These are phyloP conservation scores for Allantophomopsis lycopodina DNA, from an alignment of 2,329 filamentous ascomycete species.

Conservation along the genomic window DNA sequence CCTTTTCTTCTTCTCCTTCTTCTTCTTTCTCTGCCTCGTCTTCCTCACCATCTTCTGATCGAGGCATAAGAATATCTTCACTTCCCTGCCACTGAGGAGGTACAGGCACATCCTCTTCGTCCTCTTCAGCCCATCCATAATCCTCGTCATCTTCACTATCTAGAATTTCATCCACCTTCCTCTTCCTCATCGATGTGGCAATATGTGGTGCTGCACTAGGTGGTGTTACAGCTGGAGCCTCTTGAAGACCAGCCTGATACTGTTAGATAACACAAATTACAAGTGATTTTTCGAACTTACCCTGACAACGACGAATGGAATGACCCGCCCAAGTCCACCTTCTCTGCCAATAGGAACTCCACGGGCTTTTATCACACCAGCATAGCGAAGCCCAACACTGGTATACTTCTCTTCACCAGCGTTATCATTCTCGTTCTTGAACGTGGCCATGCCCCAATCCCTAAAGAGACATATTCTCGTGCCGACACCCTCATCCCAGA, in stretches of 20 bases:
- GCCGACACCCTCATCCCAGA: conserved; percentile 70
- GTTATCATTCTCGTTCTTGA: conserved; percentile 24
- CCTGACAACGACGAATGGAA: conserved; percentile 13
- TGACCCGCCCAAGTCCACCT: conserved; percentile 5
- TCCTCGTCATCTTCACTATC: conserved; percentile 32
- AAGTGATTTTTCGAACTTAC: conserved; percentile 4
- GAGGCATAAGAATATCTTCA: conserved; percentile 41
- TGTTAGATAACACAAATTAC: not conserved
- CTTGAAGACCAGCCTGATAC: not conserved
- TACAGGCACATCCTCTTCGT: conserved; percentile 43
- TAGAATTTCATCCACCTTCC: not conserved
- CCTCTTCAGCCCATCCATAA: conserved; percentile 58
- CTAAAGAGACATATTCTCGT: conserved; percentile 66
- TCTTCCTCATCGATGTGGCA: not conserved
- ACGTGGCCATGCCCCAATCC: conserved; percentile 41
- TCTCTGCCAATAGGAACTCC: conserved; percentile 24
- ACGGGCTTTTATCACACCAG: conserved; percentile 50
- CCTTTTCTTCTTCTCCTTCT: no score
- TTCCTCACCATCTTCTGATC: conserved; percentile 6
- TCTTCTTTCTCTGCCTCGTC: conserved; percentile 5
- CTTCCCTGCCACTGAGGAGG: conserved; percentile 55
- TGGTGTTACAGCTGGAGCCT: not conserved
- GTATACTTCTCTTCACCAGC: conserved; percentile 20
- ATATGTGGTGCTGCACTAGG: no score
- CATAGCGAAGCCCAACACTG: conserved; percentile 30